Conservation (phyloP, 2,329 filamentous ascomycete species). For the Chaetomiaceae sp. region DNA sequence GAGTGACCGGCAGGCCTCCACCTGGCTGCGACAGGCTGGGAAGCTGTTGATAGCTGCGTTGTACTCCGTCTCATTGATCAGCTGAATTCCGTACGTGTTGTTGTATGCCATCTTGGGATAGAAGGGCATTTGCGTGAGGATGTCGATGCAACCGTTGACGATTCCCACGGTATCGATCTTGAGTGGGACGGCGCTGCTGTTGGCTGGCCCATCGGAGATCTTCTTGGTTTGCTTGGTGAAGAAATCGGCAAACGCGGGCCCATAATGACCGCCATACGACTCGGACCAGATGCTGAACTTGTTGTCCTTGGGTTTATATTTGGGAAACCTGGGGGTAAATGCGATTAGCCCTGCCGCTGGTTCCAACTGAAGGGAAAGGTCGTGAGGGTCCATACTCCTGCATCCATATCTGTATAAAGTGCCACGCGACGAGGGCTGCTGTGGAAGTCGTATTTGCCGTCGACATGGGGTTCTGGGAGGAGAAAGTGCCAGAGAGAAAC, state of each 20-base stretch:
- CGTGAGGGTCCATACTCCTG: constrained; percentile 8
- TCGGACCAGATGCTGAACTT: constrained; percentile 53
- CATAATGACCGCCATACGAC: constrained; percentile 57
- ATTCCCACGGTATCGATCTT: constrained; percentile 51
- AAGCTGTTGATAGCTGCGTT: constrained; percentile 18
- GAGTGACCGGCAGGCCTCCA: constrained; percentile 16
- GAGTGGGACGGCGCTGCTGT: constrained; percentile 35
- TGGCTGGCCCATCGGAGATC: constrained; percentile 12
- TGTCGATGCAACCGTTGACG: constrained; percentile 55
- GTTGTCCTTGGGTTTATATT: constrained; percentile 46
- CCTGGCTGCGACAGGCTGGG: constrained; percentile 14
- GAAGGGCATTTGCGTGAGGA: constrained; percentile 38
- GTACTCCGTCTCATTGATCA: constrained; percentile 24
- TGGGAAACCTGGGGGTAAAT: constrained; percentile 48
- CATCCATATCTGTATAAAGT: constrained; percentile 26
- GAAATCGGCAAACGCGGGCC: constrained; percentile 52
- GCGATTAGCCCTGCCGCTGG: neutral
- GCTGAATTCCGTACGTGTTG: constrained; percentile 36
- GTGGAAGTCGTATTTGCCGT: constrained; percentile 17
- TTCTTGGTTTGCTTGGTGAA: constrained; percentile 53
- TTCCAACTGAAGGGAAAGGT: neutral
- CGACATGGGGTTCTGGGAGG: constrained; percentile 12
- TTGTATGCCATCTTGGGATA: constrained; percentile 44
- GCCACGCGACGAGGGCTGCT: constrained; percentile 22
- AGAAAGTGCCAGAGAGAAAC: constrained; percentile 14